Conservation (phyloP, 345 rosid species). For the Linum usitatissimum region DNA sequence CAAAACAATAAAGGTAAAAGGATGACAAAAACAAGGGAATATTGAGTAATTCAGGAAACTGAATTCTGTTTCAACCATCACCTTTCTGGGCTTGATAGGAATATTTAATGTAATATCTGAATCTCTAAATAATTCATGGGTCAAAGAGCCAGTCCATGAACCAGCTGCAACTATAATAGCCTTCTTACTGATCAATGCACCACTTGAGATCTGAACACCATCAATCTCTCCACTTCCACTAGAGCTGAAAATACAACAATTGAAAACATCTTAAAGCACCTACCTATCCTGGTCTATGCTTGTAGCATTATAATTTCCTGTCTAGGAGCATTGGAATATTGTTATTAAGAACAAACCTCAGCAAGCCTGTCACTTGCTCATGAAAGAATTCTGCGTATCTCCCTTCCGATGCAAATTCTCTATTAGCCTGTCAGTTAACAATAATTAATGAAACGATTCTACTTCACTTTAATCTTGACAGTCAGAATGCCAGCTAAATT, state of each 20-base stretch:
- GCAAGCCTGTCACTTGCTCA: constrained; percentile 55
- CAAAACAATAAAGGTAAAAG: not conserved
- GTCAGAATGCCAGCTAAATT: not conserved
- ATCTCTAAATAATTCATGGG: constrained; percentile 42
- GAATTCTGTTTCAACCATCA: constrained; percentile 10
- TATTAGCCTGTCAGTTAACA: constrained; percentile 41
- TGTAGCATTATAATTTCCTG: not conserved
- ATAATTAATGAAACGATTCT: not conserved
- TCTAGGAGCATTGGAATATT: constrained; percentile 4
- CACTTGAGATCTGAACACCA: constrained; percentile 58
- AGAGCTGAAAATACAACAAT: constrained; percentile 28
- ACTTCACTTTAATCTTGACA: not conserved
- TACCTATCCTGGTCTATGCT: not conserved
- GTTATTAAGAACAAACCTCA: constrained; percentile 31
- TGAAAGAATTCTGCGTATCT: constrained; percentile 77
- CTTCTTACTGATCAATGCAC: constrained; percentile 48
- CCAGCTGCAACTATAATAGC: constrained; percentile 75
- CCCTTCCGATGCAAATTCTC: constrained; percentile 43
- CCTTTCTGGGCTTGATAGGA: constrained; percentile 90
- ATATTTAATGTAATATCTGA: constrained; percentile 32
- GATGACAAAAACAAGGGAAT: not conserved
- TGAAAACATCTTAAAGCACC: constrained; percentile 2
- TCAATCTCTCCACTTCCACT: constrained; percentile 35
- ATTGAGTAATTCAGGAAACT: not conserved
- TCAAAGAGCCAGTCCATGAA: constrained; percentile 79